Percentiles rank a stretch among this genome's conserved stretches.
phyloP scores from a whole-genome alignment of 495 filamentous ascomycete species.

The Tuber microsphaerosporum region DNA sequence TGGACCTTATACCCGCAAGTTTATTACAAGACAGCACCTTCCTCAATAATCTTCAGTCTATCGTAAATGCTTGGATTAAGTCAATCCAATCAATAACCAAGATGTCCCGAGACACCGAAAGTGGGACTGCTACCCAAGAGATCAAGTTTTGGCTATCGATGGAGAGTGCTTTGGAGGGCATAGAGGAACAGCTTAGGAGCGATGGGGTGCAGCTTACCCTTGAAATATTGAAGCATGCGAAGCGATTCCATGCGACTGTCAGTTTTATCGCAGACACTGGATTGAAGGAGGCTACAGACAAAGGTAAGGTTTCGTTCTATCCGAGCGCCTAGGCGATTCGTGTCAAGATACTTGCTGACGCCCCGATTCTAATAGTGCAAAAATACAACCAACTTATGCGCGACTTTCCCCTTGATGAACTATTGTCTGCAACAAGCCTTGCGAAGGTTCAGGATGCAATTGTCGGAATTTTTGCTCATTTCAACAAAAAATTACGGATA shows the following conservation, averaged over 20 bases:
- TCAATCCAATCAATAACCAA: conserved; percentile 96
- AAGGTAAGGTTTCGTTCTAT: conserved; percentile 41
- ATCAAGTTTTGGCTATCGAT: conserved; percentile 98
- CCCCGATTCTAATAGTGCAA: conserved; percentile 54
- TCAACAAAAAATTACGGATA: conserved; percentile 94
- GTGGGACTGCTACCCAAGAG: conserved; percentile 86
- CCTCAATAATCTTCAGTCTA: conserved; percentile 86
- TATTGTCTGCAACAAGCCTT: conserved; percentile 83
- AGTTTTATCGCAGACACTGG: conserved; percentile 95
- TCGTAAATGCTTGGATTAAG: conserved; percentile 94
- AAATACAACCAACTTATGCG: conserved; percentile 98
- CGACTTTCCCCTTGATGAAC: conserved; percentile 91
- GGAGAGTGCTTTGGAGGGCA: conserved; percentile 81
- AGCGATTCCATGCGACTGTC: conserved; percentile 90
- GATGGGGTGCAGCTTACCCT: conserved; percentile 87
- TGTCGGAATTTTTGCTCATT: conserved; percentile 75
- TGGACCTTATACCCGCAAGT: conserved; percentile 65
- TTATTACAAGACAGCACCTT: conserved; percentile 79
- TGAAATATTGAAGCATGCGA: conserved; percentile 87
- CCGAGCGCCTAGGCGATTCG: neutral
- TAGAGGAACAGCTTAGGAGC: conserved; percentile 77
- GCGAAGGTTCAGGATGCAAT: conserved; percentile 86
- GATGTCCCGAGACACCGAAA: conserved; percentile 78
- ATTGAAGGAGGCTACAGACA: conserved; percentile 85
- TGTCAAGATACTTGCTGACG: conserved; percentile 16